Evolutionary conservation across 345 rosid species (phyloP).

Genomic region (Populus tremula): DNA sequence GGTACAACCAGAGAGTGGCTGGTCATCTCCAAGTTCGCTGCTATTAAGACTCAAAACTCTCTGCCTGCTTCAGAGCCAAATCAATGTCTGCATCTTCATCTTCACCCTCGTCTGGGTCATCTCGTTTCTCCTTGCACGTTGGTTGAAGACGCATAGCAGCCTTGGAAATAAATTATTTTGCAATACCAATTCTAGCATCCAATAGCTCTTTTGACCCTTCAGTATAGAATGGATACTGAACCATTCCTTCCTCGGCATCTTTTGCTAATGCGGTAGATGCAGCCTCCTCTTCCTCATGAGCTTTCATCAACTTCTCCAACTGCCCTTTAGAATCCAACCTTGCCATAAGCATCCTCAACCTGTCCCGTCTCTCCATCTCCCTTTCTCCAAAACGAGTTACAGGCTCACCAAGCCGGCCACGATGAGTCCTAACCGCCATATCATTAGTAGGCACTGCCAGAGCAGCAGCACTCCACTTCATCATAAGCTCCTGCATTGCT

Average conservation of each 20-base stretch:
- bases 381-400: conserved; percentile 90
- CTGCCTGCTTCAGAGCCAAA: conserved; percentile 66
- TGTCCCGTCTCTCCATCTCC: conserved; percentile 96
- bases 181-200: conserved; percentile 71
- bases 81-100: conserved; percentile 81
- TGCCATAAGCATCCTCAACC: conserved; percentile 82
- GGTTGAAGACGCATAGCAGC: conserved; percentile 76
- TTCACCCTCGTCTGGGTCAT: conserved; percentile 91
- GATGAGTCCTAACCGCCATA: conserved; percentile 82
- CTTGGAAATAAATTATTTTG: conserved; percentile 61
- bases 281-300: conserved; percentile 84
- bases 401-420: conserved; percentile 85
- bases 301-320: conserved; percentile 74
- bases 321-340: conserved; percentile 81
- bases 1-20: conserved; percentile 91
- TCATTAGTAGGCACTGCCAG: conserved; percentile 97
- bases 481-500: conserved; percentile 70
- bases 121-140: conserved; percentile 65
- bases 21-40: conserved; percentile 84
- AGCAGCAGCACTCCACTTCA: conserved; percentile 91
- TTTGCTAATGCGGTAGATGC: conserved; percentile 44
- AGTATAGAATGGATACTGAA: conserved; percentile 76
- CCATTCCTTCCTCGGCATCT: conserved; percentile 60
- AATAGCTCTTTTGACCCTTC: conserved; percentile 73
- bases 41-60: conserved; percentile 65